Evolutionary conservation across 306 rosid genomes (phyloP).

Genomic region (Prunus salicina): DNA sequence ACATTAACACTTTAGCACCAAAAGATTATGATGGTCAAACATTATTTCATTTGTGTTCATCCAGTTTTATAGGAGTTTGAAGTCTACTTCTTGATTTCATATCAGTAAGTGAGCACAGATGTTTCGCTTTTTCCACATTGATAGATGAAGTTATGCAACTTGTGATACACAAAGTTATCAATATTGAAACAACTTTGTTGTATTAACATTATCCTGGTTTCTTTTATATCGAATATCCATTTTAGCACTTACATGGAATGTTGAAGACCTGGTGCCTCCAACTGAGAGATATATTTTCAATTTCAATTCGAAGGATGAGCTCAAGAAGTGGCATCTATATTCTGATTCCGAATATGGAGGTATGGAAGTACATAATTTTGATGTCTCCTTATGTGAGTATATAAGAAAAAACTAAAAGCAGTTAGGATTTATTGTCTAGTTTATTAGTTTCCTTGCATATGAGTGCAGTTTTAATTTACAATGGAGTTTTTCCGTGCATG

Average conservation of each 20-base stretch:
- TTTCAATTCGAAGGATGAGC: conserved; percentile 76
- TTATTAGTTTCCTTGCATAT: background rate
- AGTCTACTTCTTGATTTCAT: background rate
- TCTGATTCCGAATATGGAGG: conserved; percentile 97
- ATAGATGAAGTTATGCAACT: background rate
- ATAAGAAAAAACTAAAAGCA: background rate
- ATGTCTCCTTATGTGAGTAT: background rate
- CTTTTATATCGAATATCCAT: conserved; percentile 20
- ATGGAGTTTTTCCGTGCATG: background rate
- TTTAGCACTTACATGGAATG: conserved; percentile 57
- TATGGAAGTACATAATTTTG: conserved; percentile 2
- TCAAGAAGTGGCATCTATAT: conserved; percentile 86
- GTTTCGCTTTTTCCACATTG: background rate
- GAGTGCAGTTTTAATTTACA: background rate
- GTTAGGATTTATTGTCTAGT: background rate
- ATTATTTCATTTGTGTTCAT: background rate
- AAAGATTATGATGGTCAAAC: background rate
- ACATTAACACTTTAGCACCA: background rate
- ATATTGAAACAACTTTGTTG: background rate
- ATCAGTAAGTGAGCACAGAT: background rate
- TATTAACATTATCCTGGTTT: background rate
- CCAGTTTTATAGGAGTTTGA: background rate
- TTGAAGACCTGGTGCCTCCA: conserved; percentile 92
- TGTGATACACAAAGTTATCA: background rate
- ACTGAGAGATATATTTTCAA: conserved; percentile 70